phyloP scores from a whole-genome alignment of 805 yeast species.

The Metschnikowia anglica region DNA sequence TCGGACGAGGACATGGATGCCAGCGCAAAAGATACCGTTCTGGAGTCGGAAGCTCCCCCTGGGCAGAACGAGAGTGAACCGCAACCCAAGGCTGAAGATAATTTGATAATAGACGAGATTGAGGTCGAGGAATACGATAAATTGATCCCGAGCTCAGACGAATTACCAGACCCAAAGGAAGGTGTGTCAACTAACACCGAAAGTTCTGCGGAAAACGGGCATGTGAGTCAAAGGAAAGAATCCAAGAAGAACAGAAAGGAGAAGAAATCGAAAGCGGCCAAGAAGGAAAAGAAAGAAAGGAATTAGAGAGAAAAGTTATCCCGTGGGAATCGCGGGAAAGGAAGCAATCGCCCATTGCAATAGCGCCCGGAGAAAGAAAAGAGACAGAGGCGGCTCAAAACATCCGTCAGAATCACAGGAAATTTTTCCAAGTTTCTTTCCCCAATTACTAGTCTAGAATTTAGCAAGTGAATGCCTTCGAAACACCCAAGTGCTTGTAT shows the following conservation, averaged over 20 bases:
- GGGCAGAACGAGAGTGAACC: neutral
- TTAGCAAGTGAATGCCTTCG: too few relatives aligned
- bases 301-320: too few relatives aligned
- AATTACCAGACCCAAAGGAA: neutral
- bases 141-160: slow-evolving; percentile 8
- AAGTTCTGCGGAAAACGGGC: neutral
- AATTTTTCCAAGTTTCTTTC: too few relatives aligned
- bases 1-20: slow-evolving; percentile 7
- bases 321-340: too few relatives aligned
- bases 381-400: too few relatives aligned
- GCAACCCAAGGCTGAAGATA: slow-evolving; percentile 19
- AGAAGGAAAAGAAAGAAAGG: slow-evolving; percentile 23
- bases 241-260: slow-evolving; percentile 28
- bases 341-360: too few relatives aligned
- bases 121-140: slow-evolving; percentile 37
- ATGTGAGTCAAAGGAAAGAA: slow-evolving; percentile 25
- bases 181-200: neutral
- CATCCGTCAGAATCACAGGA: too few relatives aligned
- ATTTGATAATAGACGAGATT: slow-evolving; percentile 43
- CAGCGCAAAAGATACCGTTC: neutral
- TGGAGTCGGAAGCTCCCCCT: neutral
- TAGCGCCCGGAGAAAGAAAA: too few relatives aligned
- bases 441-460: too few relatives aligned
- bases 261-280: slow-evolving; percentile 26
- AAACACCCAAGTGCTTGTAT: too few relatives aligned